Conservation (phyloP, 148 eudicot genomes). For the Rhododendron molle region DNA sequence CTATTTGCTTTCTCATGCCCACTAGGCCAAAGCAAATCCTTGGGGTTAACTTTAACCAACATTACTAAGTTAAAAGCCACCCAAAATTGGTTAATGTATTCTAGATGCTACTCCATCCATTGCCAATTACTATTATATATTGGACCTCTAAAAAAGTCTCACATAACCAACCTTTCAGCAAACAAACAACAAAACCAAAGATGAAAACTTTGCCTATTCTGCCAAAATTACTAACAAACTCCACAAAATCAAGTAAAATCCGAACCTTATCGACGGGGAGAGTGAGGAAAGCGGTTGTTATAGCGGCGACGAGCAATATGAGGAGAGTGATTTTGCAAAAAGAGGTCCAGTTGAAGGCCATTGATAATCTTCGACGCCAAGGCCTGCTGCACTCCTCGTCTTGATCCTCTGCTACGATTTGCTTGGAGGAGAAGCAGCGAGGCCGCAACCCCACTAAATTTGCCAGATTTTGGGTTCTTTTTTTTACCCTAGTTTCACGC, state of each 20-base stretch:
- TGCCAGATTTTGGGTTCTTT: conserved; percentile 22
- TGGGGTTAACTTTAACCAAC: not conserved
- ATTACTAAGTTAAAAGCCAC: not conserved
- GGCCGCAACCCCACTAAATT: conserved; percentile 31
- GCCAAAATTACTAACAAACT: not conserved
- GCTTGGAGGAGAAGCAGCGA: conserved; percentile 38
- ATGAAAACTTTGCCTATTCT: not conserved
- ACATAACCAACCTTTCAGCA: not conserved
- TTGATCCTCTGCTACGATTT: conserved; percentile 28
- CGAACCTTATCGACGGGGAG: conserved; percentile 80
- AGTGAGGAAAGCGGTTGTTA: conserved; percentile 62
- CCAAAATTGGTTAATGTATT: not conserved
- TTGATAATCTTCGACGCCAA: conserved; percentile 56
- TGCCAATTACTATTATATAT: not conserved
- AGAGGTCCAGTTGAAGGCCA: conserved; percentile 62
- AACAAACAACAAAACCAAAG: conserved; percentile 6
- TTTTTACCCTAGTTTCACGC: not conserved
- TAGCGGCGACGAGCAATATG: conserved; percentile 53
- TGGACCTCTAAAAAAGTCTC: not conserved
- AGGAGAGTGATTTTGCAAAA: conserved; percentile 45
- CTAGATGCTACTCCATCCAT: not conserved
- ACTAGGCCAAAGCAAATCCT: not conserved
- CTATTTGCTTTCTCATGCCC: no score
- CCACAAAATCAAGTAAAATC: conserved; percentile 2
- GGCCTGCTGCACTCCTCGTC: conserved; percentile 35